Percentiles rank a stretch among this genome's conserved stretches.
Conservation (phyloP, 345 rosid species). For the Zanthoxylum bungeanum region DNA sequence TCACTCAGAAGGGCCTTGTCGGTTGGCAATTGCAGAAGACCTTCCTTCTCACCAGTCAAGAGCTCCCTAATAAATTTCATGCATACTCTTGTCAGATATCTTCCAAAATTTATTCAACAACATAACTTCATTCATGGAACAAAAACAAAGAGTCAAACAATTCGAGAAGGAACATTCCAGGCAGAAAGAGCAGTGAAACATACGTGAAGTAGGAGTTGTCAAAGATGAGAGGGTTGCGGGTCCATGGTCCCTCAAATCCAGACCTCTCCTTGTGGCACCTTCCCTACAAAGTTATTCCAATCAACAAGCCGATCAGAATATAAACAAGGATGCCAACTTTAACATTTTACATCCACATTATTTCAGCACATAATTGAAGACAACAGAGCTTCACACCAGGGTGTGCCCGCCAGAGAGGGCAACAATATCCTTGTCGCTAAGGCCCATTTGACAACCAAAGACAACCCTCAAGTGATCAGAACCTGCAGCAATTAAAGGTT, state of each 20-base stretch:
- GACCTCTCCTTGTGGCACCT: slow-evolving; percentile 96
- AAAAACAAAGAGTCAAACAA: neutral
- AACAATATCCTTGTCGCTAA: slow-evolving; percentile 86
- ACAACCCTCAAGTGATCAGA: slow-evolving; percentile 80
- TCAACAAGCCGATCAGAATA: neutral
- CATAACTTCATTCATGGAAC: neutral
- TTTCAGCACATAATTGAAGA: neutral
- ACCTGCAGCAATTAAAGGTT: slow-evolving; percentile 31
- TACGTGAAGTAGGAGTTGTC: slow-evolving; percentile 93
- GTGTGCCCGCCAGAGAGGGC: slow-evolving; percentile 97
- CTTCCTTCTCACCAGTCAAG: slow-evolving; percentile 85
- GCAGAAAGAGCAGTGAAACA: slow-evolving; percentile 8
- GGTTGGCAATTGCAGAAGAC: slow-evolving; percentile 66
- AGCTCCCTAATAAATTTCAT: slow-evolving; percentile 53
- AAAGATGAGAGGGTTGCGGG: slow-evolving; percentile 76
- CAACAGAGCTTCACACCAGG: slow-evolving; percentile 29
- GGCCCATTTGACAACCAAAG: slow-evolving; percentile 70
- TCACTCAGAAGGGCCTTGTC: slow-evolving; percentile 85
- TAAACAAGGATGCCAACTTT: neutral
- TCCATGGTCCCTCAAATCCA: slow-evolving; percentile 98
- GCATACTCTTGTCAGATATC: too few species aligned
- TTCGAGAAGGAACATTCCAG: neutral
- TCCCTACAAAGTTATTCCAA: slow-evolving; percentile 46
- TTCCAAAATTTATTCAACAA: too few species aligned
- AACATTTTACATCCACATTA: neutral